Conservation (phyloP, 2,329 filamentous ascomycete genomes). For the Colletotrichum kahawae region DNA sequence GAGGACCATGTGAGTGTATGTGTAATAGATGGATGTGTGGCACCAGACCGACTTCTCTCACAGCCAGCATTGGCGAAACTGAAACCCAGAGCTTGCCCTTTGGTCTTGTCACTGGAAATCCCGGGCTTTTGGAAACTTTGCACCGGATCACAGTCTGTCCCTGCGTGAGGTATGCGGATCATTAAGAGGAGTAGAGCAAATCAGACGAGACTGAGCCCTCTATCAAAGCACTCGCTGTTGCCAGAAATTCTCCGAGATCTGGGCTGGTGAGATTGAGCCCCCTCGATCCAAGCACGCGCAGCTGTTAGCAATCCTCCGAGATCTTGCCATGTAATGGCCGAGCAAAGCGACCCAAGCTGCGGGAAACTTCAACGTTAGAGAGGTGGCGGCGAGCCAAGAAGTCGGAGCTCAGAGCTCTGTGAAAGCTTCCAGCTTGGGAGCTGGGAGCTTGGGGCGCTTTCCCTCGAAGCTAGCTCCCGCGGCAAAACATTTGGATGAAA, state of each 20-base stretch:
- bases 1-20: background rate
- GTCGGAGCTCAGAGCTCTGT: background rate
- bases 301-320: background rate
- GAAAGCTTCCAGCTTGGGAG: background rate
- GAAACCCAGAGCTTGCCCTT: background rate
- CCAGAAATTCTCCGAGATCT: background rate
- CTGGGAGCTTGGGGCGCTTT: background rate
- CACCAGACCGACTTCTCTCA: background rate
- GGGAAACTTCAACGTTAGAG: background rate
- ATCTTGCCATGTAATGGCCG: background rate
- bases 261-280: background rate
- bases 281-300: background rate
- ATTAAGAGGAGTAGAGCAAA: background rate
- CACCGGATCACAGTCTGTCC: background rate
- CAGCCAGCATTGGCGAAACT: background rate
- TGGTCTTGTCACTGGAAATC: background rate
- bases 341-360: background rate
- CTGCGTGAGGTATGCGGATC: background rate
- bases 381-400: background rate
- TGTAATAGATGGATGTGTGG: background rate
- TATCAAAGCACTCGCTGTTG: background rate
- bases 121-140: background rate
- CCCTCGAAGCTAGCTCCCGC: conserved; percentile 3
- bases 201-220: background rate
- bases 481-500: background rate